Evolutionary conservation across 768 basidiomycete species (phyloP), one percentile per base, ranked within the genome.

Genomic region (Termitomyces sp.): DNA sequence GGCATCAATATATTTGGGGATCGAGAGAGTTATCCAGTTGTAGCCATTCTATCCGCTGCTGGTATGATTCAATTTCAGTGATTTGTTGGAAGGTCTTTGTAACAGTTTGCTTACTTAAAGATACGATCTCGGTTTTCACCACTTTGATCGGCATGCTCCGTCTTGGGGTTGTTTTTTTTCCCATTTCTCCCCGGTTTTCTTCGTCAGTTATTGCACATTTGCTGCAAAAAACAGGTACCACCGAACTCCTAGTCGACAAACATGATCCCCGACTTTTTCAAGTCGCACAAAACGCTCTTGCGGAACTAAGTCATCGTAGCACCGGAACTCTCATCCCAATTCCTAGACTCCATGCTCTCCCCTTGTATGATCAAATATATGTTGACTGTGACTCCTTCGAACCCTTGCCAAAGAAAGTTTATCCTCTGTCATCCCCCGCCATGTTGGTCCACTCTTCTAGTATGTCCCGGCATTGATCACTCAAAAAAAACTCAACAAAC

Each of bases 171-270:
- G 26, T 48, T 10, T 36, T 14, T 20, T 56, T 56, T 7, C 55
- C 55, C 7, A 56, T 48, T n/a, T 56, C 55, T 1, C 55, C 55
- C 8, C 55, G 55, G 14, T 56, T 56, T 48, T 56, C 55, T 5
- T 12, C 47, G 1, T 36, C 55, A 4, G 55, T 56, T 10, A 26
- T 56, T 12, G 55, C 55, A 36, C 55, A 56, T 40, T 14, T 56
- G 6, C n/a, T 36, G 12, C 55, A 56, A 26, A 20, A 32, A 16
- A 14, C 55, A n/a, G 55, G 55, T 9, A 36, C 36, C 20, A 26
- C 55, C 8, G 14, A 36, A 1, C 16, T 56, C 30, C 18, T 56
- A 26, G 47, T 56, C 8, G 47, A 56, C 8, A n/a, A 6, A 0
- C 20, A 56, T 20, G 4, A 56, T 20, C 24, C 55, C 9, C 46